These are phyloP conservation scores for Trichoderma brevicompactum DNA, from an alignment of 2,329 filamentous ascomycete species.

Conservation along the genomic window DNA sequence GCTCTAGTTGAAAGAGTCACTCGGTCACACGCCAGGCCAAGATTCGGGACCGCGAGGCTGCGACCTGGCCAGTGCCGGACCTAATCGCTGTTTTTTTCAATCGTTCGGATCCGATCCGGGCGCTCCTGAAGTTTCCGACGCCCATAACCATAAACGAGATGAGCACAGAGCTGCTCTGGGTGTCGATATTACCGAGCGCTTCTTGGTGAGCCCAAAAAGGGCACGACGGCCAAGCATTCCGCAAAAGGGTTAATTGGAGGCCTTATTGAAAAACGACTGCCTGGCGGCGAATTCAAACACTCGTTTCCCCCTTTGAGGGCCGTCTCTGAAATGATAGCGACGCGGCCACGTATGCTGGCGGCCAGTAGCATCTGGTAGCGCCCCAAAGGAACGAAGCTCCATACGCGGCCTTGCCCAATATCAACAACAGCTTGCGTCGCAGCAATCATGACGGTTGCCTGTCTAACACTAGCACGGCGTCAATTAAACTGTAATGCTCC, in stretches of 20 bases:
- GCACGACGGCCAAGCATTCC: conserved; percentile 9
- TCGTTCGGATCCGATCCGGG: conserved; percentile 13
- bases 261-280: conserved; percentile 19
- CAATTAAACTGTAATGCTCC: not conserved
- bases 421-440: not conserved
- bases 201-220: not conserved
- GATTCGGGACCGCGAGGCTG: conserved; percentile 5
- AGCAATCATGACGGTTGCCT: not conserved
- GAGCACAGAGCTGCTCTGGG: not conserved
- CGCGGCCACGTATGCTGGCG: conserved; percentile 6
- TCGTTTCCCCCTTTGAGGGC: not conserved
- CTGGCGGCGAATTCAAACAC: not conserved
- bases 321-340: not conserved
- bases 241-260: conserved; percentile 21
- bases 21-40: conserved; percentile 20
- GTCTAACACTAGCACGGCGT: conserved; percentile 10
- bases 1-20: not conserved
- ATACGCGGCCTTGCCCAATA: conserved; percentile 6
- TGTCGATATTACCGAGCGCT: not conserved
- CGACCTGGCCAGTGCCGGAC: not conserved
- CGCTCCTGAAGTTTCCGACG: conserved; percentile 25
- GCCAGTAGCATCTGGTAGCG: not conserved
- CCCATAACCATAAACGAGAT: conserved; percentile 11
- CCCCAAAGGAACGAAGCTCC: not conserved
- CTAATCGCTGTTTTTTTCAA: not conserved